phyloP scores from a whole-genome alignment of 179 eudicot genomes.

The Silene coronaria region DNA sequence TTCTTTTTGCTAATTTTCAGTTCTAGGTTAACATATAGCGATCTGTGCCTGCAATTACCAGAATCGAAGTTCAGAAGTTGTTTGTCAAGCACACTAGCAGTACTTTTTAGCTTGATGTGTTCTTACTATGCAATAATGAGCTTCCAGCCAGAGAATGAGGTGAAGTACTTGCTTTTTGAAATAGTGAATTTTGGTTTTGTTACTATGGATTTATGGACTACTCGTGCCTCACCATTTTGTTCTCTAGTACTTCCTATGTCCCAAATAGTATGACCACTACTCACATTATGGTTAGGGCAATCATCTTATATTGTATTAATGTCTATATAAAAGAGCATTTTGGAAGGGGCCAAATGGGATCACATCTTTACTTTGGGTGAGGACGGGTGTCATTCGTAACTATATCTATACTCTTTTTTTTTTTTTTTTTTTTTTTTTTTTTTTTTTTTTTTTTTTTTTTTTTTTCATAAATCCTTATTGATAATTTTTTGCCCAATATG shows the following conservation, averaged over 20 bases:
- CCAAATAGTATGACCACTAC: neutral
- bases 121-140: constrained; percentile 82
- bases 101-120: constrained; percentile 75
- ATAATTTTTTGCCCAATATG: neutral
- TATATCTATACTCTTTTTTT: neutral
- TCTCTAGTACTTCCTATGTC: neutral
- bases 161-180: constrained; percentile 19
- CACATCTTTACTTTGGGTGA: neutral
- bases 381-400: neutral
- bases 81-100: constrained; percentile 66
- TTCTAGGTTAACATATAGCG: constrained; percentile 87
- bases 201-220: constrained; percentile 7
- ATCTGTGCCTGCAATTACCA: constrained; percentile 82
- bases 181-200: neutral
- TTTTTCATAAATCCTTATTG: neutral
- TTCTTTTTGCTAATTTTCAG: constrained; percentile 29
- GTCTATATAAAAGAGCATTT: neutral
- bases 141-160: constrained; percentile 69
- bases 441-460: no score
- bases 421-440: no score
- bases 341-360: neutral
- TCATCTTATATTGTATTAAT: neutral
- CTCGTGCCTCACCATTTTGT: neutral
- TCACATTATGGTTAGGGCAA: neutral
- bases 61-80: constrained; percentile 91